A percentile compares a stretch with the other conserved stretches of the same genome.
Conservation (phyloP, 169 alveolate genomes). For the Plasmodium coatneyi region DNA sequence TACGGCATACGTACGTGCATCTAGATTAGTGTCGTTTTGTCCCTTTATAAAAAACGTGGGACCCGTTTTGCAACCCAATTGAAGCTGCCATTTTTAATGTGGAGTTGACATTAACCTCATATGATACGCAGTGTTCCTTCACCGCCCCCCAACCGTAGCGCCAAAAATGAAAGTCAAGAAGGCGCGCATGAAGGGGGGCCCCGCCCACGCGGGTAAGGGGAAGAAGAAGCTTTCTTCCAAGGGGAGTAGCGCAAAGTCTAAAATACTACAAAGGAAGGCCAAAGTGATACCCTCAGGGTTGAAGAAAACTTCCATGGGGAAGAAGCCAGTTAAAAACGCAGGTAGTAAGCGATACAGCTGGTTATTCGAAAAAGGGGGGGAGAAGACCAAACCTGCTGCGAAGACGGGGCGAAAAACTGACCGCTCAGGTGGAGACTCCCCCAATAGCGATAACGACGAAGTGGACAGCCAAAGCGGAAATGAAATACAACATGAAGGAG, state of each 20-base stretch:
- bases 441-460: background rate
- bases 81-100: background rate
- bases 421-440: background rate
- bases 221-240: background rate
- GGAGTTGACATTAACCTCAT: background rate
- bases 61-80: background rate
- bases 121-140: background rate
- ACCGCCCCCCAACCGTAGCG: background rate
- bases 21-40: no score
- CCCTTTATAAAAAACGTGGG: background rate
- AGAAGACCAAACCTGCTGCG: background rate
- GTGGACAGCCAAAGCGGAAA: background rate
- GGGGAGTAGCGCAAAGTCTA: background rate
- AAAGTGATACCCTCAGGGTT: background rate
- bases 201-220: background rate
- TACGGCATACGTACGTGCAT: background rate
- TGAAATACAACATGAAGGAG: background rate
- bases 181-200: background rate
- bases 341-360: constrained; percentile 16
- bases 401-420: background rate
- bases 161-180: background rate
- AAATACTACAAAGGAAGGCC: background rate
- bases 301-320: background rate
- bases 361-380: constrained; percentile 4
- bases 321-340: background rate